Evolutionary conservation across 306 rosid genomes (phyloP), one percentile per base, ranked within the genome.

Genomic region (Herpetospermum pedunculosum): DNA sequence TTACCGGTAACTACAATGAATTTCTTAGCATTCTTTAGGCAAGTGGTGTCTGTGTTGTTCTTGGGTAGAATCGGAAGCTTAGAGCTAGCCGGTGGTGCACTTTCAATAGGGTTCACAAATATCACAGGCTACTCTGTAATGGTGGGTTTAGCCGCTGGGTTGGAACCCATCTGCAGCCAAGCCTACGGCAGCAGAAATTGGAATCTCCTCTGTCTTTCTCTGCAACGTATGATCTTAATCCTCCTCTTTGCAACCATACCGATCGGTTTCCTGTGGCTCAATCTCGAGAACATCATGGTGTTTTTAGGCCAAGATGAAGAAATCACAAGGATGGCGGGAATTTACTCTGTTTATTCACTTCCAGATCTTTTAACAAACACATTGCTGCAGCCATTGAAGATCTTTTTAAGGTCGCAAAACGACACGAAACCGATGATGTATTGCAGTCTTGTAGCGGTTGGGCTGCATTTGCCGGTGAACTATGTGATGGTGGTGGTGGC

Each of bases 51-150:
- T 0, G 95, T 94, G 10, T 55, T 91, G 6, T 91, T 94, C 57
- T 78, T 94, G 15, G 97, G 99, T 8, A 77, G 90, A 4, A 91
- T 91, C 0, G 99, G 99, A 0, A 85, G 94, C 58, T 74, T 94
- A 21, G 96, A 94, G 82, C 90, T 94, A n/a, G 99, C 99, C 1
- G 99, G 99, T 9, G 97, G 97, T 8, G 96, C 99, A 25, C 97
- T 94, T 2, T 89, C 99, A 3, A 84, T 91, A 18, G 99, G 97
- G 3, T 94, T 94, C 85, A 94, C 99, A 29, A 94, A 94, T 86
- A 94, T 94, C 71, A 94, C 99, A 21, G 99, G 99, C 72, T 94
- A 94, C 89, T 94, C 99, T 62, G 96, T 94, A 47, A 73, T 94
- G 1, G 88, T 84, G 30, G 99, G 97, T 8, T 88, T 94, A 0